A percentile compares a stretch with the other conserved stretches of the same genome.
Conservation (phyloP, 2,329 filamentous ascomycete species). For the Fusarium sp. region DNA sequence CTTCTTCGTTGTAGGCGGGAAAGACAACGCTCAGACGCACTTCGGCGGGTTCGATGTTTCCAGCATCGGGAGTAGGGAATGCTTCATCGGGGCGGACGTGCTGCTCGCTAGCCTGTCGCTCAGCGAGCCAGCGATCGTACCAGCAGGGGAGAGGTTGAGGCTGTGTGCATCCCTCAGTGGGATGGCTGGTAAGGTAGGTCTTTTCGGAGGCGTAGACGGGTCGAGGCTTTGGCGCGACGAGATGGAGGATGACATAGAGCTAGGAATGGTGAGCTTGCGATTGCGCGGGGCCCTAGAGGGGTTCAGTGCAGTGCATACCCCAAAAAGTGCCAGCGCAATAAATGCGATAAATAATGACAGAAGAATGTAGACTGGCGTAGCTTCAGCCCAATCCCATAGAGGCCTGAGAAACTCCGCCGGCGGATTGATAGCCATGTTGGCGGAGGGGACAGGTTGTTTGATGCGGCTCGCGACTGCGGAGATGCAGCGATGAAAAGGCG, state of each 20-base stretch:
- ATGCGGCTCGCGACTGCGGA: slow-evolving; percentile 18
- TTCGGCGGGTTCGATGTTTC: slow-evolving; percentile 76
- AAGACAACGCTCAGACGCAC: slow-evolving; percentile 93
- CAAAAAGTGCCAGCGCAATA: slow-evolving; percentile 48
- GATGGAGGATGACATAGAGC: slow-evolving; percentile 73
- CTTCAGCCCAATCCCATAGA: slow-evolving; percentile 49
- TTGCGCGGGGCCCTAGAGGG: background rate
- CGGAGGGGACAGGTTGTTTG: background rate
- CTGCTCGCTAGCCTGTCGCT: slow-evolving; percentile 62
- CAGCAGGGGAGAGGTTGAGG: slow-evolving; percentile 79
- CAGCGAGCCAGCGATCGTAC: slow-evolving; percentile 79
- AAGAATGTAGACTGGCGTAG: slow-evolving; percentile 53
- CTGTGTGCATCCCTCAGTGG: slow-evolving; percentile 56
- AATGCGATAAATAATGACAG: slow-evolving; percentile 49
- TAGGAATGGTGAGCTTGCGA: slow-evolving; percentile 34
- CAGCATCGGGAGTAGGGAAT: slow-evolving; percentile 56
- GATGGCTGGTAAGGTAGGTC: slow-evolving; percentile 79
- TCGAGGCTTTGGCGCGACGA: slow-evolving; percentile 85
- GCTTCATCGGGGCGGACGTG: slow-evolving; percentile 50
- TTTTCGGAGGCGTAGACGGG: slow-evolving; percentile 81
- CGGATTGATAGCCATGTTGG: slow-evolving; percentile 39
- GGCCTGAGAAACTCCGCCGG: slow-evolving; percentile 49
- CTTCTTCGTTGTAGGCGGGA: slow-evolving; percentile 94
- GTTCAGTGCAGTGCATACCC: slow-evolving; percentile 46
- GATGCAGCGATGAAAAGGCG: slow-evolving; percentile 3